These are phyloP conservation scores for Xanthoceras sorbifolium DNA, from an alignment of 345 rosid species.

Conservation along the genomic window DNA sequence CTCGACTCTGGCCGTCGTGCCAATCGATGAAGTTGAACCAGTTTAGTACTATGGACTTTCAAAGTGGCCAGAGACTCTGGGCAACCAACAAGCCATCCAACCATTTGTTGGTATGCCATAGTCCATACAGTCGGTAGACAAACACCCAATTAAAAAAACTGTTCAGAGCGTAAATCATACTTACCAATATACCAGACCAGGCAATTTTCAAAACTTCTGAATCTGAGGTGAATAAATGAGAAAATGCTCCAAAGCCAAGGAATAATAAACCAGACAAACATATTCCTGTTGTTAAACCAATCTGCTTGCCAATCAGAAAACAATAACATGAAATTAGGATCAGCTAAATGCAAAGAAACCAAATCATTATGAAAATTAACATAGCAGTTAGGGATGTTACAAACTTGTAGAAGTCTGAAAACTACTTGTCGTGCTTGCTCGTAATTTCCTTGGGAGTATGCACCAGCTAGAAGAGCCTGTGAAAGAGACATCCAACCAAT, in stretches of 20 bases:
- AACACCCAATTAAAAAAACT: background rate
- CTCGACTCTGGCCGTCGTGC: background rate
- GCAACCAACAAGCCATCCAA: background rate
- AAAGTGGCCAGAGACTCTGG: background rate
- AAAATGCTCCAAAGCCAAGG: conserved; percentile 72
- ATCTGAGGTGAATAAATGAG: conserved; percentile 73
- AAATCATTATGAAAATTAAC: conserved; percentile 12
- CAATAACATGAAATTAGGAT: conserved; percentile 16
- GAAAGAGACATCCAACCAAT: conserved; percentile 13
- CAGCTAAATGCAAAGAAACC: conserved; percentile 6
- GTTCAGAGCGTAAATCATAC: conserved; percentile 27
- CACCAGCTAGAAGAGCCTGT: conserved; percentile 86
- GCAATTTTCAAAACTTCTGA: conserved; percentile 79
- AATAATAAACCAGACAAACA: conserved; percentile 64
- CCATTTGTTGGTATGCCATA: background rate
- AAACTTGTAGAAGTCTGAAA: conserved; percentile 65
- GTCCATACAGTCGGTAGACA: background rate
- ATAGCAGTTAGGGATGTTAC: conserved; percentile 9
- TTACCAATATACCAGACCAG: conserved; percentile 75
- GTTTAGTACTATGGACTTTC: background rate
- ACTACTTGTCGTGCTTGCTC: conserved; percentile 66
- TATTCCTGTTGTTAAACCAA: conserved; percentile 77
- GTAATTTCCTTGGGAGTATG: conserved; percentile 73
- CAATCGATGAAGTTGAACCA: background rate
- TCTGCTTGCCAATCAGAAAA: conserved; percentile 44